Evolutionary conservation across 2,329 filamentous ascomycete species (phyloP), one percentile per base, ranked within the genome.

Genomic region (Hypoxylon sp.): DNA sequence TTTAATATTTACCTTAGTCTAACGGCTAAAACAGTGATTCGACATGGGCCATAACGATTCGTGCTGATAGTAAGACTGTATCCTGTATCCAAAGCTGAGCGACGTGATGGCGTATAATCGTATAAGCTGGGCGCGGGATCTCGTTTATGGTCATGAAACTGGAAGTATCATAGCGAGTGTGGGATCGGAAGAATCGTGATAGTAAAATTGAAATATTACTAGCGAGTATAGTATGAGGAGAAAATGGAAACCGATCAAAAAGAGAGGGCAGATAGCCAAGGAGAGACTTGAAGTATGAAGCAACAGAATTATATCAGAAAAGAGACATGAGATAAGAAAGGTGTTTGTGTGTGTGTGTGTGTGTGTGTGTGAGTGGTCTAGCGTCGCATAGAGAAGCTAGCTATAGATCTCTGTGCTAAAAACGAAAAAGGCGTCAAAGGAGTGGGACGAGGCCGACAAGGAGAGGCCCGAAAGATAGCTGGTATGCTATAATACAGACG

Each of bases 41-140:
- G 54, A 63, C 55, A 58, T 55, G 60, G 51, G 56, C 59, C 66
- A 68, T 68, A 63, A 49, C 62, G 58, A 50, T 55, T 55, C 50
- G 58, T 61, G 56, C 55, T 35, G 52, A 47, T 48, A 18, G 42
- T 33, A 42, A 48, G 61, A 43, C 18, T 31, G 27, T 55, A 33
- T 45, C 48, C 47, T n/a, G n/a, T n/a, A n/a, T n/a, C n/a, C n/a
- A 18, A 46, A 46, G 26, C 35, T 48, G 42, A 17, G 21, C 49
- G 41, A 23, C 41, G 20, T 40, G 47, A 47, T 38, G 48, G 42
- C 49, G 52, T 60, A 50, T 43, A 46, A 23, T 7, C 18, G 20
- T 40, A 35, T 35, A 35, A 35, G 23, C 40, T 54, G 17, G 29
- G 31, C 50, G 45, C 55, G 7, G 20, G 27, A 18, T 21, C 48